A percentile compares a stretch with the other conserved stretches of the same genome.
These are phyloP conservation scores for Plasmopara viticola DNA, from an alignment of 352 stramenopile genomes.

Conservation along the genomic window DNA sequence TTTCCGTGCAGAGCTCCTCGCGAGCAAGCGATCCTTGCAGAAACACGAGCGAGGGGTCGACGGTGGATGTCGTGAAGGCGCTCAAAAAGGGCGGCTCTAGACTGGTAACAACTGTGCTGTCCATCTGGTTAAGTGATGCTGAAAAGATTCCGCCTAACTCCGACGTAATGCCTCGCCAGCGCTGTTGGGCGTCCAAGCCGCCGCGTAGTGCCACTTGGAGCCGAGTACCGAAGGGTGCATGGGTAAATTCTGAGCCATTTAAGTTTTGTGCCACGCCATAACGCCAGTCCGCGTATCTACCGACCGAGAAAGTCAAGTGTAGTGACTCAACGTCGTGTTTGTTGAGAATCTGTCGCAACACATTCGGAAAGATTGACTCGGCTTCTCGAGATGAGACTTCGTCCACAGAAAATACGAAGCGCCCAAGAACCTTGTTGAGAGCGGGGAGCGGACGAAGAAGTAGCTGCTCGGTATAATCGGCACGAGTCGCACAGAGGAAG, in stretches of 20 bases:
- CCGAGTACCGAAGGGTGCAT: constrained; percentile 58
- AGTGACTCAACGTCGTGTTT: constrained; percentile 68
- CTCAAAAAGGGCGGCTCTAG: constrained; percentile 2
- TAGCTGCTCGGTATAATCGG: constrained; percentile 44
- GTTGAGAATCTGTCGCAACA: constrained; percentile 61
- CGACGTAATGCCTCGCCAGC: constrained; percentile 65
- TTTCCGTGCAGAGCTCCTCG: constrained; percentile 85
- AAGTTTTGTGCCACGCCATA: constrained; percentile 31
- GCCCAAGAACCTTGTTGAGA: constrained; percentile 41
- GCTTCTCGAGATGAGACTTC: constrained; percentile 4
- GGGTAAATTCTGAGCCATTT: constrained; percentile 10
- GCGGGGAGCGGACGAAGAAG: constrained; percentile 42
- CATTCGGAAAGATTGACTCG: constrained; percentile 38
- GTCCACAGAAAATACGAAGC: constrained; percentile 46
- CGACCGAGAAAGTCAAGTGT: constrained; percentile 62
- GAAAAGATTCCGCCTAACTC: constrained; percentile 78
- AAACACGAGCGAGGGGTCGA: constrained; percentile 22
- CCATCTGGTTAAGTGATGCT: constrained; percentile 78
- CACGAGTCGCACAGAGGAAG: constrained; percentile 10
- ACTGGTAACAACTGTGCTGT: constrained; percentile 34
- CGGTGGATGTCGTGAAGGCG: constrained; percentile 7
- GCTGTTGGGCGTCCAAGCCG: constrained; percentile 19
- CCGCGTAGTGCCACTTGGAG: constrained; percentile 47
- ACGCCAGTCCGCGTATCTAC: constrained; percentile 42
- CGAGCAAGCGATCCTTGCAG: constrained; percentile 62